Evolutionary conservation across 176 grass and related monocot species (phyloP).

Genomic region (Cenchrus americanus): DNA sequence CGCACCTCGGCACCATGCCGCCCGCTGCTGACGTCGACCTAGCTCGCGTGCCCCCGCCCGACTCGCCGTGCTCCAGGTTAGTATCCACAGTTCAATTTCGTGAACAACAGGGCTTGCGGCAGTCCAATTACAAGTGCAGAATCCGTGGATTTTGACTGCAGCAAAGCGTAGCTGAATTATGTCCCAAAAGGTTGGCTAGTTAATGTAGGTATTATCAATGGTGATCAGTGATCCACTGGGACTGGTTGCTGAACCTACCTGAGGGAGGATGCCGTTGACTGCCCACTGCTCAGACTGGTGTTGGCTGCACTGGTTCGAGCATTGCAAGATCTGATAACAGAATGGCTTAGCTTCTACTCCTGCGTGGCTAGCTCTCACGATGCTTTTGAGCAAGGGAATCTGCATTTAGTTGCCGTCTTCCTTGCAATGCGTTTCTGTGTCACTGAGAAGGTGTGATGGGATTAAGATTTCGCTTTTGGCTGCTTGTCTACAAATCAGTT

Average conservation of each 20-base stretch:
- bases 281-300: not conserved
- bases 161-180: too few relatives aligned
- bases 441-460: not conserved
- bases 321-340: not conserved
- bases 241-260: not conserved
- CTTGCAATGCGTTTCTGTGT: not conserved
- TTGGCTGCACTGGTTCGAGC: not conserved
- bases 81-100: not conserved
- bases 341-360: not conserved
- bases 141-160: too few relatives aligned
- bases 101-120: not conserved
- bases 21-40: conserved; percentile 50
- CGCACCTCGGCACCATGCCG: conserved; percentile 62
- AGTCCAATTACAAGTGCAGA: not conserved
- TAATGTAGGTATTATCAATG: not conserved
- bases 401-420: not conserved
- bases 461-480: not conserved
- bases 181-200: not conserved
- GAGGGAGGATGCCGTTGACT: not conserved
- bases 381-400: not conserved
- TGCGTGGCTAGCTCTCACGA: not conserved
- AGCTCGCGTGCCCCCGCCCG: conserved; percentile 58
- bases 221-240: not conserved
- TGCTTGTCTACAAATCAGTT: not conserved
- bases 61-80: conserved; percentile 77